Evolutionary conservation across 2,329 filamentous ascomycete species (phyloP).

Genomic region (Xylaria multiplex): DNA sequence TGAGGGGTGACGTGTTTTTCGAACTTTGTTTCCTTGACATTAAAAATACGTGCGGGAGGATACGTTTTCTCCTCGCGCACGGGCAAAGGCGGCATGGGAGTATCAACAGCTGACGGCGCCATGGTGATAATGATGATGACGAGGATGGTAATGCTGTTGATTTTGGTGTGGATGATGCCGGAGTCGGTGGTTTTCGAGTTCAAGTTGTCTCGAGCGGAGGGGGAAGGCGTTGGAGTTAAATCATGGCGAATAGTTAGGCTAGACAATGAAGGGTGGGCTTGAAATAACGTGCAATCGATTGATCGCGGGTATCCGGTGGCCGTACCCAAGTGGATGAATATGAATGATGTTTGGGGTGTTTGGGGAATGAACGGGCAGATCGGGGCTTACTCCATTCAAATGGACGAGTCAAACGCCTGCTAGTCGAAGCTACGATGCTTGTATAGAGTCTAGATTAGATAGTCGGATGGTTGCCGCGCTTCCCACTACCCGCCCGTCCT

Average conservation of each 20-base stretch:
- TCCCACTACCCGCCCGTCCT: constrained; percentile 14
- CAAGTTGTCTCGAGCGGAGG: constrained; percentile 14
- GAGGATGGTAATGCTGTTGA: background rate
- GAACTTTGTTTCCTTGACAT: constrained; percentile 70
- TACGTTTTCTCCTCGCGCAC: constrained; percentile 58
- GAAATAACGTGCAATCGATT: constrained; percentile 12
- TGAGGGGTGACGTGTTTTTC: constrained; percentile 64
- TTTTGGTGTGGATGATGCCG: background rate
- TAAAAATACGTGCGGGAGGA: constrained; percentile 66
- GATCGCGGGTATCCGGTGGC: too few relatives aligned
- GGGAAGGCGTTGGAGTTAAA: constrained; percentile 19
- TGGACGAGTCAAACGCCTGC: background rate
- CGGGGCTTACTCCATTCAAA: constrained; percentile 13
- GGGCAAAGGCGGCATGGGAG: constrained; percentile 51
- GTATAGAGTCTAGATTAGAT: background rate
- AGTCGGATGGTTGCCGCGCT: background rate
- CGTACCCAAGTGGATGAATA: too few relatives aligned
- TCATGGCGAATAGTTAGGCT: constrained; percentile 35
- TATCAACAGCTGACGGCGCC: constrained; percentile 65
- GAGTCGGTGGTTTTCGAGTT: constrained; percentile 22
- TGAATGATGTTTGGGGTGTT: background rate
- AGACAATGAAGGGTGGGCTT: background rate
- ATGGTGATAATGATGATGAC: constrained; percentile 48
- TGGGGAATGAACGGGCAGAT: background rate
- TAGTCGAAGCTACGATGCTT: constrained; percentile 27